Conservation (phyloP, 2,329 filamentous ascomycete species). For the Botryotinia narcissicola region DNA sequence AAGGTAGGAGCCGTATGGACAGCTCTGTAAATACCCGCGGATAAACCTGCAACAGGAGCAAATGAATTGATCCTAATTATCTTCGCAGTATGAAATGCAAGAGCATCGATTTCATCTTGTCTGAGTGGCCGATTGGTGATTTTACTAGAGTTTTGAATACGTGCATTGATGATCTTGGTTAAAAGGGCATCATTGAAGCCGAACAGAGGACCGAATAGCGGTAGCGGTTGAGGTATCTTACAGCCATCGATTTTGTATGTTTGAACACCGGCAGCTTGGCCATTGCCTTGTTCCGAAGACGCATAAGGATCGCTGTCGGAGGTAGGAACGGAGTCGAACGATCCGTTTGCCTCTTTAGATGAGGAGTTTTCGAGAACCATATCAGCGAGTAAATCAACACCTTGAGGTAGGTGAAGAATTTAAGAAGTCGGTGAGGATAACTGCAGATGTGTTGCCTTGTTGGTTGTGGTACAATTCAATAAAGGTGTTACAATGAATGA, state of each 20-base stretch:
- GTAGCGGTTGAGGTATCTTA: constrained; percentile 32
- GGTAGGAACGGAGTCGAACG: constrained; percentile 29
- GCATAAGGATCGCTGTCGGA: constrained; percentile 35
- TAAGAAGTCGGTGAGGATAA: constrained; percentile 21
- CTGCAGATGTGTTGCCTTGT: constrained; percentile 2
- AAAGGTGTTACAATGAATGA: constrained; percentile 4
- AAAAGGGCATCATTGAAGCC: constrained; percentile 28
- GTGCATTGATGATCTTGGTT: not conserved
- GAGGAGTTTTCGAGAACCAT: constrained; percentile 36
- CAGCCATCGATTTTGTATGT: constrained; percentile 19
- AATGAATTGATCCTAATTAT: constrained; percentile 34
- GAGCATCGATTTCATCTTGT: constrained; percentile 34
- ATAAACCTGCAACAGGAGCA: constrained; percentile 27
- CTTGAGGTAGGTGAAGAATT: not conserved
- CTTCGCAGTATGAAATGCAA: constrained; percentile 34
- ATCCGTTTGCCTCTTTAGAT: constrained; percentile 21
- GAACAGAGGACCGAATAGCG: constrained; percentile 30
- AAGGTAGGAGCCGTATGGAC: constrained; percentile 29
- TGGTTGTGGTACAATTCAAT: not conserved
- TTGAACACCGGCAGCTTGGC: not conserved
- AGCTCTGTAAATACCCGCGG: constrained; percentile 31
- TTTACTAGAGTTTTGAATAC: not conserved
- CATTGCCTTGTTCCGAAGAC: not conserved
- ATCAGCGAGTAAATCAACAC: constrained; percentile 1
- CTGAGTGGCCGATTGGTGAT: constrained; percentile 27